These are phyloP conservation scores for Neurospora crassa DNA, from an alignment of 2,329 filamentous ascomycete genomes.

Conservation along the genomic window DNA sequence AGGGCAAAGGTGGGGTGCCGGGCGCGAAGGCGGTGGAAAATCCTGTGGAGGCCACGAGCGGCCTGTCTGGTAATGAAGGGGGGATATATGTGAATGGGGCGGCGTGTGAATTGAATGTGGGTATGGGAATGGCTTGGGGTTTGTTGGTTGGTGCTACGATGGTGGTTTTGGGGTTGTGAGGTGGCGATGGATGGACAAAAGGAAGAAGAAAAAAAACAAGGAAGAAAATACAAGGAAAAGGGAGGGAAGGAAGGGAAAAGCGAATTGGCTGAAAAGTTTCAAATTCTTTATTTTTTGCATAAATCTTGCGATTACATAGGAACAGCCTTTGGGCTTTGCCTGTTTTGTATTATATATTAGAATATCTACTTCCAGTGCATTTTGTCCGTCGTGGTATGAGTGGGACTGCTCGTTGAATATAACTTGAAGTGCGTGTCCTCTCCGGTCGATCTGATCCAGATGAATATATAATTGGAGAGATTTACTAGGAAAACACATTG, in stretches of 20 bases:
- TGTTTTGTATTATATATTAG: neutral
- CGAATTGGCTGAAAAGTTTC: neutral
- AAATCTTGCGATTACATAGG: neutral
- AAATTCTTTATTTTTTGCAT: neutral
- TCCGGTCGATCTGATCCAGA: neutral
- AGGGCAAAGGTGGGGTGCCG: conserved; percentile 40
- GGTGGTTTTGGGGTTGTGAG: neutral
- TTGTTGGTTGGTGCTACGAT: neutral
- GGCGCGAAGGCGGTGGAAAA: conserved; percentile 41
- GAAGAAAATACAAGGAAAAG: neutral
- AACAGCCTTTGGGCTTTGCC: neutral
- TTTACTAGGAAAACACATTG: neutral
- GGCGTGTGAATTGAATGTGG: conserved; percentile 9
- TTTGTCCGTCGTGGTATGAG: neutral
- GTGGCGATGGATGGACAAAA: neutral
- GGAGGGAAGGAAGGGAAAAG: neutral
- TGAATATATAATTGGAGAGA: neutral
- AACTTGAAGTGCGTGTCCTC: neutral
- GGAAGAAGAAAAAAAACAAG: neutral
- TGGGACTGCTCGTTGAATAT: neutral
- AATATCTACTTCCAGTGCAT: neutral
- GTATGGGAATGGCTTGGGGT: conserved; percentile 10
- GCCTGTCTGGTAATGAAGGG: neutral
- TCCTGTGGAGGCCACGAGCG: conserved; percentile 35
- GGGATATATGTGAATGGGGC: neutral